Conservation (phyloP, 2,329 filamentous ascomycete species). For the Penicillium glabrum region DNA sequence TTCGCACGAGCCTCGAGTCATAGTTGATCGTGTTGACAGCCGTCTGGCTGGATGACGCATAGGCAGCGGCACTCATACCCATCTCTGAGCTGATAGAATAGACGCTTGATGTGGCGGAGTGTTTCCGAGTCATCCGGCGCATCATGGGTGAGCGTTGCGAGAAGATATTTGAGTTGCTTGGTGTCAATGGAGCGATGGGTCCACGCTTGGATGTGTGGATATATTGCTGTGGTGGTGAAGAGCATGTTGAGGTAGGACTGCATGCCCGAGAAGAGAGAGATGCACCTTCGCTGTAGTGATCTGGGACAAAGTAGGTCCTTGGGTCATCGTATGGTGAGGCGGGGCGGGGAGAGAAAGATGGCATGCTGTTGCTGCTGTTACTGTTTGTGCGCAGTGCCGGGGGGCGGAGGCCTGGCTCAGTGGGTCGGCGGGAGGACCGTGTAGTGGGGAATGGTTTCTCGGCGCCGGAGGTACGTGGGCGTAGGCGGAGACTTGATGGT, state of each 20-base stretch:
- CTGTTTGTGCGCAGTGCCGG: constrained; percentile 26
- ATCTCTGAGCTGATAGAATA: constrained; percentile 31
- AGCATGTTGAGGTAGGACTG: constrained; percentile 20
- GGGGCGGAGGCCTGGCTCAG: constrained; percentile 20
- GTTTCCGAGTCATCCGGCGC: constrained; percentile 28
- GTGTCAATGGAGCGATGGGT: constrained; percentile 1
- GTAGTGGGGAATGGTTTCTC: constrained; percentile 17
- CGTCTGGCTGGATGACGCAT: constrained; percentile 2
- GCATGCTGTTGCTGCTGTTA: constrained; percentile 18
- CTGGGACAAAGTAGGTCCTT: constrained; percentile 15
- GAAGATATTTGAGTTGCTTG: constrained; percentile 23
- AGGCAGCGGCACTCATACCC: constrained; percentile 8
- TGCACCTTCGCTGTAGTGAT: constrained; percentile 16
- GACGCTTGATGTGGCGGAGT: constrained; percentile 25
- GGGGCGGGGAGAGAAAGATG: constrained; percentile 15
- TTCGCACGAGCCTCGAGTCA: constrained; percentile 8
- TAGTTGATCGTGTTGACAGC: neutral
- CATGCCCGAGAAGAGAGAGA: constrained; percentile 21
- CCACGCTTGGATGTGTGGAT: constrained; percentile 18
- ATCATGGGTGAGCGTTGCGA: constrained; percentile 23
- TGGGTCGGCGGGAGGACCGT: constrained; percentile 16
- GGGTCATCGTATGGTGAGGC: constrained; percentile 16
- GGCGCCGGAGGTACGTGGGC: constrained; percentile 22
- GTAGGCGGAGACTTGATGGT: constrained; percentile 24
- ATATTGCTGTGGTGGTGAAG: constrained; percentile 19